Evolutionary conservation across 768 basidiomycete genomes (phyloP), one percentile per base, ranked within the genome.

Genomic region (Termitomyces sp.): DNA sequence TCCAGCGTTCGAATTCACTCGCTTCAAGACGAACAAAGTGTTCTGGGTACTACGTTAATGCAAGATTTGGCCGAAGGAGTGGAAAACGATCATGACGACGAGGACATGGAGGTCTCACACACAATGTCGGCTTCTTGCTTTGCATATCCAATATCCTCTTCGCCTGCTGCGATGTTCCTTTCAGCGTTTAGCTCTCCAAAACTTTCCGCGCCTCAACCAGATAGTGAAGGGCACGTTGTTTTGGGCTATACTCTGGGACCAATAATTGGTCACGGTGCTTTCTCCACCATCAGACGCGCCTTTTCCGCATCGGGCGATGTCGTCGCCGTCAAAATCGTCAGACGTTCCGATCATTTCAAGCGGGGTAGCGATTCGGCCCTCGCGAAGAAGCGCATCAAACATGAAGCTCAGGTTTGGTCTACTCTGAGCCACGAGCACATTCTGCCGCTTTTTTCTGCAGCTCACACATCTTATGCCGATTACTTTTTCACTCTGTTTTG

Each of bases 401-500:
- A 82, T 48, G 92, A 95, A 74, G 82, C 84, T 12, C 66, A 73
- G 12, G 73, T 91, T 14, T 94, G 92, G 92, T 73, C 81, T 1
- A 77, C 83, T 0, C 82, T 94, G 62, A 83, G 80, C 51, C 94
- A 95, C 67, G 90, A 93, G 66, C 86, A 94, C 64, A 81, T 94
- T 59, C 80, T 97, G 16, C 93, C 94, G 11, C 82, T 96, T 43
- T 91, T 94, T 68, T 76, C 82, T 42, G 72, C 73, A 17, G 72
- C 79, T 52, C 81, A 85, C 62, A 81, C 83, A 0, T 59, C 77
- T 42, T 80, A 81, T 57, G 84, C 87, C 51, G 85, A 88, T 64
- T 94, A 83, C 66, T 89, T 92, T 71, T 80, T 95, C 72, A 95
- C 86, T 30, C 80, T 91, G 3, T 82, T 81, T 61, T 95, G 93